Evolutionary conservation across 331 rosid genomes (phyloP).

Genomic region (Stylosanthes scabra): DNA sequence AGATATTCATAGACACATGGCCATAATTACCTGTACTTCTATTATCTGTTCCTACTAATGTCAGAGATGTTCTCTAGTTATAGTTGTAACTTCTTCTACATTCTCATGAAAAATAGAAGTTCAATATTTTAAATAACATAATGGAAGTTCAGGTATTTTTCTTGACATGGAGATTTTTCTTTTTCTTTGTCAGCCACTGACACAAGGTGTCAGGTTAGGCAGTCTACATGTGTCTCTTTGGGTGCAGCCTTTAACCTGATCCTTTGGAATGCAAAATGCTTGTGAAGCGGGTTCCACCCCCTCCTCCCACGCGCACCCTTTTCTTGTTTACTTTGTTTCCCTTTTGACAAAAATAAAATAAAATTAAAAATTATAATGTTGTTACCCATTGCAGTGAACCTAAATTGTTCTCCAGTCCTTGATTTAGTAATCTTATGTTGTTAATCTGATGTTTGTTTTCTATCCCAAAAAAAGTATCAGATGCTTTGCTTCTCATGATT

Average conservation of each 20-base stretch:
- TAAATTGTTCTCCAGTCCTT: conserved; percentile 3
- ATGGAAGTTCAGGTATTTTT: background rate
- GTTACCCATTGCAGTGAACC: background rate
- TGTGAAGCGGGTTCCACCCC: too few relatives aligned
- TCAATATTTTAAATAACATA: background rate
- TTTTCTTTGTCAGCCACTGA: background rate
- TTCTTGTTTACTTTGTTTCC: background rate
- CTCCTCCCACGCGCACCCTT: too few relatives aligned
- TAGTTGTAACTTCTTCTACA: background rate
- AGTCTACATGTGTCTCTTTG: too few relatives aligned
- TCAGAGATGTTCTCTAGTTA: background rate
- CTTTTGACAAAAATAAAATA: background rate
- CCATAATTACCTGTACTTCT: background rate
- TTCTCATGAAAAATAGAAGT: background rate
- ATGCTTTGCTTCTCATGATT: conserved; percentile 4
- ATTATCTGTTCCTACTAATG: background rate
- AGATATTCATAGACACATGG: background rate
- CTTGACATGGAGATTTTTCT: background rate
- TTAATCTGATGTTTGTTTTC: background rate
- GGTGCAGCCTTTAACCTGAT: too few relatives aligned
- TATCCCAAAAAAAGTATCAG: background rate
- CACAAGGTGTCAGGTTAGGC: too few relatives aligned
- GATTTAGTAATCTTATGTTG: conserved; percentile 11
- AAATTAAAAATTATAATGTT: background rate
- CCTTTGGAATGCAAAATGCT: too few relatives aligned